Base-by-base conservation (phyloP, 2,329 filamentous ascomycete genomes). In the Knufia fluminis region DNA sequence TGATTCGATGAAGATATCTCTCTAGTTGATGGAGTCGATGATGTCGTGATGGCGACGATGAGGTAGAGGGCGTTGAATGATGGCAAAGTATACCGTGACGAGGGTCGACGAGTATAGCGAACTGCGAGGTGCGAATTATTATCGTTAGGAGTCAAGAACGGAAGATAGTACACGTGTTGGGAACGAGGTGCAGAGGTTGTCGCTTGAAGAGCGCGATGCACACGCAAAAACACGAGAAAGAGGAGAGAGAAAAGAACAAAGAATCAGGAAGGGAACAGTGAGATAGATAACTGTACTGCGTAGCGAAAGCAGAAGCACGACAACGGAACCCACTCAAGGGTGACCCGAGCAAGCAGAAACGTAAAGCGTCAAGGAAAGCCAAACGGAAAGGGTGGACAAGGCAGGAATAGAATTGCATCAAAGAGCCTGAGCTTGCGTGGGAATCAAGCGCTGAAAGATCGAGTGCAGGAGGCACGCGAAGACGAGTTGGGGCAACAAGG, bases 391-490 rank as follows among this genome's bases (percentile, higher is more conserved):
- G 41, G 50, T 48, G 22, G 39, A 32, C n/a, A 17, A 22, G 23
- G 16, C 14, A 31, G 22, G 41, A 32, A 24, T 23, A 4, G 19
- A 48, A 38, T 19, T 24, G 23, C 28, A 33, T 36, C 4, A 36
- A 6, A 36, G 33, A 36, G n/a, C 7, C 33, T 4, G 38, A 41
- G 38, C 10, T 22, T 19, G 38, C 38, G 47, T 38, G 45, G 40
- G 39, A 46, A 45, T 35, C 39, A 38, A 36, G 20, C 39, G 46
- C 49, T 40, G 41, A 48, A 36, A 36, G 10, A 36, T 36, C 7
- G 4, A 36, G 48, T 47, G 28, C 42, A 55, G 38, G 45, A 40
- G 42, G 33, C 33, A 36, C 33, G 44, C 43, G 48, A 52, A 39
- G 46, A 56, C 46, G 39, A 33, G 24, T 44, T 20, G 33, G 46